Base-by-base conservation (phyloP, 208 protist species). In the Trypanosoma theileri region DNA sequence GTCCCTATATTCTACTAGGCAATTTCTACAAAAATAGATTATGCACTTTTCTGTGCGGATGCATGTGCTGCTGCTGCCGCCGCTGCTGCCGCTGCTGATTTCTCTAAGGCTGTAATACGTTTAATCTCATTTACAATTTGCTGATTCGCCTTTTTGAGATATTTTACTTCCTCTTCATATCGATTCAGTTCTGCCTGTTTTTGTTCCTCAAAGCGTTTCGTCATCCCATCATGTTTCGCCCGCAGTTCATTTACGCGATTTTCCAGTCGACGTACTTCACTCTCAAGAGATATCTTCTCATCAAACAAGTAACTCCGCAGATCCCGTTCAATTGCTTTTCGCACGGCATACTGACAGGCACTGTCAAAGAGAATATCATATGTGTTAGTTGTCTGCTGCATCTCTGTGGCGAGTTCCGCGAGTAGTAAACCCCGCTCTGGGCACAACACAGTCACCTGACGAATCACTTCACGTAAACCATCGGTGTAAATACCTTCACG, bases 121-220 rank as follows among this genome's bases (percentile, higher is more conserved):
- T 96, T 96, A 56, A 97, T 90, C 56, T 97, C 90, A 61, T 70
- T 93, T 12, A 92, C 80, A 31, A 97, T 75, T 62, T 97, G 91
- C 57, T 75, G 76, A 65, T 96, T 94, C 12, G 81, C 87, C 56
- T 82, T 88, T 75, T 93, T 95, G 3, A 92, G 61, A 74, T 94
- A 97, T 26, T 79, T 77, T n/a, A 97, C 79, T 65, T 97, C 93
- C 61, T 94, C 90, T 55, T 88, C 84, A 61, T 96, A 86, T 35
- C 89, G 40, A 61, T 88, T 89, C 31, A 79, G 64, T 41, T 83
- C 82, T 2, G 78, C 68, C 53, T 76, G 73, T 52, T 87, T 86
- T 61, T 91, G 89, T 71, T 97, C 90, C 64, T 93, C 80, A 59
- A 95, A 91, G 17, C 89, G 87, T 69, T 92, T 89, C 55, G 84